These are phyloP conservation scores for Wickerhamiella spandovensis DNA, from an alignment of 805 yeast genomes.

Conservation along the genomic window DNA sequence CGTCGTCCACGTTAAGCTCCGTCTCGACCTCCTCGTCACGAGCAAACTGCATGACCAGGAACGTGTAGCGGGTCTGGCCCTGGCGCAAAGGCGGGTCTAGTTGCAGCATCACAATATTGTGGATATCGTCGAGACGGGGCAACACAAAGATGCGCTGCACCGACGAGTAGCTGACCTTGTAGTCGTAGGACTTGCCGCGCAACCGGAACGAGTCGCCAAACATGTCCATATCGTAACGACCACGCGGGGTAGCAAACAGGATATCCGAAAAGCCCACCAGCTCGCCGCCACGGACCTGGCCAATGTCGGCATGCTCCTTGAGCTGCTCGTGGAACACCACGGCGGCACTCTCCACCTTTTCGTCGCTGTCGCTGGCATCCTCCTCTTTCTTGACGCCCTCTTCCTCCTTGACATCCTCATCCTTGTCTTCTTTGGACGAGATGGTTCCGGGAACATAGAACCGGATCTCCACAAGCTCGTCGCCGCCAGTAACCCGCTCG, in stretches of 20 bases:
- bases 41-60: constrained; percentile 76
- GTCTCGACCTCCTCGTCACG: constrained; percentile 86
- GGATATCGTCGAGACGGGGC: constrained; percentile 89
- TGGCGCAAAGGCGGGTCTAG: constrained; percentile 96
- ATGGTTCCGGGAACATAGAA: constrained; percentile 86
- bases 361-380: constrained; percentile 27
- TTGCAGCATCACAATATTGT: constrained; percentile 76
- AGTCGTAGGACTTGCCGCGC: constrained; percentile 96
- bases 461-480: constrained; percentile 88
- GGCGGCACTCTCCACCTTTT: constrained; percentile 50
- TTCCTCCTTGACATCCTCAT: constrained; percentile 21
- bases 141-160: constrained; percentile 81
- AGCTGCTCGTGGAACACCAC: constrained; percentile 77
- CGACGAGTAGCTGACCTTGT: constrained; percentile 81
- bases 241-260: constrained; percentile 91
- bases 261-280: constrained; percentile 86
- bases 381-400: constrained; percentile 16
- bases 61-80: constrained; percentile 95
- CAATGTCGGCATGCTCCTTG: constrained; percentile 87
- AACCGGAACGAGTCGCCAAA: constrained; percentile 75
- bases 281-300: constrained; percentile 88
- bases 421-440: constrained; percentile 28
- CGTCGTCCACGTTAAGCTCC: constrained; percentile 73
- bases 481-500: constrained; percentile 57
- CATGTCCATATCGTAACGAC: constrained; percentile 94